Base-by-base conservation (phyloP, 495 filamentous ascomycete species). In the Penicillium ucsense region DNA sequence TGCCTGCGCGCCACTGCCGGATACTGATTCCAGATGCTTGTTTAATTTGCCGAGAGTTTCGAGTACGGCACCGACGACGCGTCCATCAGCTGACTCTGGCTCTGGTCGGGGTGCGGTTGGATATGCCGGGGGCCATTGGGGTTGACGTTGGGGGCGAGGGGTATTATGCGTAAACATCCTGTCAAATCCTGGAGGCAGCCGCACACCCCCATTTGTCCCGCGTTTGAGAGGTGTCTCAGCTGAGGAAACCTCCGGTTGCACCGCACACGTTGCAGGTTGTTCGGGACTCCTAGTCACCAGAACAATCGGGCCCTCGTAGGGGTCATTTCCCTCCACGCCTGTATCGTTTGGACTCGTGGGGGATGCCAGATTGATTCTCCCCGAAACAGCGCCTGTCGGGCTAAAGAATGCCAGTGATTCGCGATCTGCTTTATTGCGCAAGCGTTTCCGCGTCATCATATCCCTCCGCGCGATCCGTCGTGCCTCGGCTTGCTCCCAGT, bases 381-480 rank as follows among this genome's bases (percentile, higher is more conserved):
- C 48, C 43, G 11, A 44, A 0, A 9, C 38, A 12, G 12, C 28
- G 2, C 34, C 31, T 20, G 31, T 8, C 31, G 35, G 12, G 50
- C 6, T 11, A 35, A 36, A 33, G 45, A 11, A 8, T 6, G 34
- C 48, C 48, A 50, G 37, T 31, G 8, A 50, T 41, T 38, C 20
- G 20, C 20, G 20, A 4, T 31, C 48, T 8, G 41, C 41, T 35
- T 47, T 52, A 12, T 51, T 49, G 36, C 56, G 51, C 41, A 66
- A 66, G 31, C 61, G 51, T 52, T 68, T 64, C 48, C 76, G 49
- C 52, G 67, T 49, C 61, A 71, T 51, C 48, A 70, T 48, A 51
- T 76, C 62, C 43, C 70, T 56, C 34, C 62, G 65, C 60, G 72
- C 63, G 45, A 72, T 72, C 5, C 69, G 62, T 10, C 47, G 46